These are phyloP conservation scores for Thelonectria blattea DNA, from an alignment of 2,329 filamentous ascomycete genomes.

Conservation along the genomic window DNA sequence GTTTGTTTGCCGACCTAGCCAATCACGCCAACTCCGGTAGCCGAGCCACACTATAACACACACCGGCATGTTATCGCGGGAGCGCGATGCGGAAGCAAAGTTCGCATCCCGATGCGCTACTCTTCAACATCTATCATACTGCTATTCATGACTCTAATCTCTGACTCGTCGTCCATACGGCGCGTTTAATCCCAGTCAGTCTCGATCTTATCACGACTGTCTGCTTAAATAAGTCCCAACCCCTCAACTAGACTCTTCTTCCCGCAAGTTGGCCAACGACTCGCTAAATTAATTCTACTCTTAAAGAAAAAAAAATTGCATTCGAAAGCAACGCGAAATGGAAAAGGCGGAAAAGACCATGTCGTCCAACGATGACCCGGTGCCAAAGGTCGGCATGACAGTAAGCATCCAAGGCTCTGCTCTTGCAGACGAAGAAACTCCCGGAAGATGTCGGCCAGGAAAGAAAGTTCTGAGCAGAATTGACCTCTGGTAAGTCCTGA, in stretches of 20 bases:
- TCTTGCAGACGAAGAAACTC: constrained; percentile 15
- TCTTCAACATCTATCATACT: background rate
- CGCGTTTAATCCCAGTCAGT: too few species aligned
- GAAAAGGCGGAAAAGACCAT: constrained; percentile 20
- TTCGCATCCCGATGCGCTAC: background rate
- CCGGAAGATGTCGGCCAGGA: background rate
- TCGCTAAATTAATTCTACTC: background rate
- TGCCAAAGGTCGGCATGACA: constrained; percentile 22
- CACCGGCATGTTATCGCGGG: constrained; percentile 12
- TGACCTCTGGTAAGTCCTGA: constrained; percentile 21
- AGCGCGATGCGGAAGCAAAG: background rate
- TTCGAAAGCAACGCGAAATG: background rate
- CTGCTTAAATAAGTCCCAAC: background rate
- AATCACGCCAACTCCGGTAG: constrained; percentile 5
- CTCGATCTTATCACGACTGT: background rate
- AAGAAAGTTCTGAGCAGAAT: constrained; percentile 22
- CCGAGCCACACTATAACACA: constrained; percentile 15
- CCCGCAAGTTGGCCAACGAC: background rate
- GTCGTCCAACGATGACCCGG: constrained; percentile 2
- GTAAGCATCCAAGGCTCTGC: constrained; percentile 26
- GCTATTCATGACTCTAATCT: background rate
- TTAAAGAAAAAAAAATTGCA: background rate
- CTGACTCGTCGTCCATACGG: background rate
- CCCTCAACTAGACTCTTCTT: background rate
- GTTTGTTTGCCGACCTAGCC: constrained; percentile 25